These are phyloP conservation scores for Chalciporus piperatus DNA, from an alignment of 768 basidiomycete species.

Conservation along the genomic window DNA sequence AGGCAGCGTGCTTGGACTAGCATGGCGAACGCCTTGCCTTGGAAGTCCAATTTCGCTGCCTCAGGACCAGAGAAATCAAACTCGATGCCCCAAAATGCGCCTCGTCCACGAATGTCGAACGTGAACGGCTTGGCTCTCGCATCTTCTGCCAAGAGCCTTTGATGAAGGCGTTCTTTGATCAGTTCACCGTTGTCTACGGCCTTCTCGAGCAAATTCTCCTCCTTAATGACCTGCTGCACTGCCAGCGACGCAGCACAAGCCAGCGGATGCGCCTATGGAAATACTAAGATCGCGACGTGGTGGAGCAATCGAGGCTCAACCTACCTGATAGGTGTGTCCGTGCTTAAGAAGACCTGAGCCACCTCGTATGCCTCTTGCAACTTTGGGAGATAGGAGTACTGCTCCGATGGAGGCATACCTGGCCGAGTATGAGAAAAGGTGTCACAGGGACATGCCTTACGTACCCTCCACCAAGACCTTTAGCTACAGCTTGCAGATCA, in stretches of 20 bases:
- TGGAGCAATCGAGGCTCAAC: not conserved
- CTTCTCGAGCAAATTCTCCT: conserved; percentile 69
- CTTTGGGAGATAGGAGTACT: conserved; percentile 67
- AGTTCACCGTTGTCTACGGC: conserved; percentile 58
- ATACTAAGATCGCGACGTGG: conserved; percentile 1
- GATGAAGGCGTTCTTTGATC: conserved; percentile 52
- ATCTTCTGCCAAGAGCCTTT: conserved; percentile 53
- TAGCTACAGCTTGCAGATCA: conserved; percentile 86
- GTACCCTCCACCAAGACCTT: conserved; percentile 87
- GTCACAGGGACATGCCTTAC: conserved; percentile 15
- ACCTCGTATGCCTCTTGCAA: conserved; percentile 66
- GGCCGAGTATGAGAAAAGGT: conserved; percentile 1
- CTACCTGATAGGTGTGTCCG: conserved; percentile 82
- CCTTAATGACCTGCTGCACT: conserved; percentile 69
- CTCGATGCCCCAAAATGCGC: conserved; percentile 82
- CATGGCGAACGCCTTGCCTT: conserved; percentile 58
- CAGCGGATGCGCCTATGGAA: conserved; percentile 62
- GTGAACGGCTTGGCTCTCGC: conserved; percentile 61
- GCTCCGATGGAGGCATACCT: conserved; percentile 85
- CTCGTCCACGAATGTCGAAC: conserved; percentile 81
- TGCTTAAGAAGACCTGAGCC: conserved; percentile 77
- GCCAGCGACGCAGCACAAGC: conserved; percentile 79
- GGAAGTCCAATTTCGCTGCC: conserved; percentile 46
- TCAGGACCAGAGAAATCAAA: conserved; percentile 61
- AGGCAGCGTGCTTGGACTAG: conserved; percentile 68